These are phyloP conservation scores for Mycena olivaceomarginata DNA, from an alignment of 768 basidiomycete species.

Conservation along the genomic window DNA sequence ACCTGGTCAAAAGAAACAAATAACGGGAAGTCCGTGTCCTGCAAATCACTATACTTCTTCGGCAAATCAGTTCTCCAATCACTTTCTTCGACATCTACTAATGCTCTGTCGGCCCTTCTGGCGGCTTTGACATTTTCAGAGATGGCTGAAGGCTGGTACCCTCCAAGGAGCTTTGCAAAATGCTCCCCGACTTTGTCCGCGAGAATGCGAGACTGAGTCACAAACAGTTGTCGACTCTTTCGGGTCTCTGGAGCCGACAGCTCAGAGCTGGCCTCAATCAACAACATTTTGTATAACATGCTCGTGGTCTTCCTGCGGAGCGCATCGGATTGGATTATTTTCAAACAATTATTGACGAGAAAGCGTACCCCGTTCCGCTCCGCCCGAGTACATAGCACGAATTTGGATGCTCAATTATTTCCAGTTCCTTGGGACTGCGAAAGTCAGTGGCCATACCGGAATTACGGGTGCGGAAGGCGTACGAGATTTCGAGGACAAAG, in stretches of 20 bases:
- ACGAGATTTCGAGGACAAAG: slow-evolving; percentile 45
- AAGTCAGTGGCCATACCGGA: not conserved
- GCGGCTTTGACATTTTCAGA: slow-evolving; percentile 26
- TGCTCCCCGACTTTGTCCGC: too few species aligned
- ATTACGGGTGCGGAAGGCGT: not conserved
- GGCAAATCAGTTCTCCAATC: slow-evolving; percentile 69
- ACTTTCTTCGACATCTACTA: slow-evolving; percentile 66
- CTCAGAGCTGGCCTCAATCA: too few species aligned
- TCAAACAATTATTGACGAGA: too few species aligned
- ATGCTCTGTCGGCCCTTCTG: slow-evolving; percentile 44
- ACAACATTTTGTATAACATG: too few species aligned
- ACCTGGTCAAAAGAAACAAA: slow-evolving; percentile 83
- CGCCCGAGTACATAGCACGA: slow-evolving; percentile 68
- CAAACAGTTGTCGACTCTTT: too few species aligned
- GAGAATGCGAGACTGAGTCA: too few species aligned
- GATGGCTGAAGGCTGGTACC: slow-evolving; percentile 31
- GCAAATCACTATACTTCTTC: slow-evolving; percentile 70
- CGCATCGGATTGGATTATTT: too few species aligned
- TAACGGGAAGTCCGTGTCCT: slow-evolving; percentile 79
- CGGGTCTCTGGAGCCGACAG: too few species aligned
- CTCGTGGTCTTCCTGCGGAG: too few species aligned
- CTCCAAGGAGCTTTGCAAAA: slow-evolving; percentile 56
- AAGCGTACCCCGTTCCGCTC: too few species aligned
- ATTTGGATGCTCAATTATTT: slow-evolving; percentile 62
- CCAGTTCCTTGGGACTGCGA: slow-evolving; percentile 53